phyloP scores from a whole-genome alignment of 1,284 basidiomycete genomes.

The Takashimella koratensis region DNA sequence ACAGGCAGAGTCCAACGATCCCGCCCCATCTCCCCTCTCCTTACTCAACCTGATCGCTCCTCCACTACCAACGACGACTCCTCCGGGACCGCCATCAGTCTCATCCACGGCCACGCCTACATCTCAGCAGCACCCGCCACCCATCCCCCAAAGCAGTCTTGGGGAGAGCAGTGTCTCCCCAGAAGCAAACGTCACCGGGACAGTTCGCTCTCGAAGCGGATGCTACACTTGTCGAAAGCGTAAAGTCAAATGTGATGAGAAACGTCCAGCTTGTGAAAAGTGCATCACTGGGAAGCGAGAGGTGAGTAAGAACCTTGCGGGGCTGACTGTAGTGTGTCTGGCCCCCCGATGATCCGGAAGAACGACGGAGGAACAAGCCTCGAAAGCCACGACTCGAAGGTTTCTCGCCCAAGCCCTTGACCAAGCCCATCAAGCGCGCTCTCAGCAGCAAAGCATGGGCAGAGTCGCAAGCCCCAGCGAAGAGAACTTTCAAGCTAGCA shows the following conservation, averaged over 20 bases:
- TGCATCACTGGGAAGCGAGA: constrained; percentile 5
- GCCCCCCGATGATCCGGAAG: constrained; percentile 32
- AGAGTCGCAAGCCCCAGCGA: background rate
- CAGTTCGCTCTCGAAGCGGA: constrained; percentile 24
- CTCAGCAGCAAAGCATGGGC: background rate
- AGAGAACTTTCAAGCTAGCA: constrained; percentile 16
- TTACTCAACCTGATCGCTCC: background rate
- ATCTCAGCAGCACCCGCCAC: background rate
- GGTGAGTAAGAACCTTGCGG: no score
- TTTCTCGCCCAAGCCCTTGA: constrained; percentile 16
- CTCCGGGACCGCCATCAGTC: background rate
- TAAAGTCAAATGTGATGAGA: constrained; percentile 44
- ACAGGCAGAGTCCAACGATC: no score
- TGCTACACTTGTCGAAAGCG: constrained; percentile 39
- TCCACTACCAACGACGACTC: background rate
- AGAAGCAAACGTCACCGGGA: background rate
- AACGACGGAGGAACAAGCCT: constrained; percentile 28
- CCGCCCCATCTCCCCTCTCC: background rate
- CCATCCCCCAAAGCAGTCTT: background rate
- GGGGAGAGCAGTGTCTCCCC: background rate
- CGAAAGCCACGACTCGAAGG: constrained; percentile 10
- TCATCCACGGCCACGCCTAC: background rate
- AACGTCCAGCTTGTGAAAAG: constrained; percentile 32
- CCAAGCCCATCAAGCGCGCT: constrained; percentile 4
- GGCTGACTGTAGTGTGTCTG: constrained; percentile 22